These are phyloP conservation scores for Cercis canadensis DNA, from an alignment of 306 rosid species.

Conservation along the genomic window DNA sequence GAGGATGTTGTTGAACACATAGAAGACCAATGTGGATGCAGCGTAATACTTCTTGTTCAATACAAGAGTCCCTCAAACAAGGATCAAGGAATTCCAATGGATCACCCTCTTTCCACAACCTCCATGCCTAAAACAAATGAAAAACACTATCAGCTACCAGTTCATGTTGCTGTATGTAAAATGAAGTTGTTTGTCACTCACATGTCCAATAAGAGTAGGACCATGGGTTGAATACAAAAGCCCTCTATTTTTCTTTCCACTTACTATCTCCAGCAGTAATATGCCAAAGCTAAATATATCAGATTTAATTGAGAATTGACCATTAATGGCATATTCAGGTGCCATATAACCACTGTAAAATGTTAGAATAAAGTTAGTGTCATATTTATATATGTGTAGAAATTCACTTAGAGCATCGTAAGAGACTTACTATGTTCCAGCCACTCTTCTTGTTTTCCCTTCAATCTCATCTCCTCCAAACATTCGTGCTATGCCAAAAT, in stretches of 20 bases:
- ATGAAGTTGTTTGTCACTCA: constrained; percentile 22
- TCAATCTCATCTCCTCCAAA: constrained; percentile 30
- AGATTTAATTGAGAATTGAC: constrained; percentile 35
- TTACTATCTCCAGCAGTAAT: constrained; percentile 34
- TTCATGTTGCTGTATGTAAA: background rate
- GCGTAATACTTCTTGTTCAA: background rate
- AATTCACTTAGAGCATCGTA: background rate
- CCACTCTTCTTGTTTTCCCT: constrained; percentile 32
- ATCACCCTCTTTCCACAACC: background rate
- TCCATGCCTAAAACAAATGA: constrained; percentile 22
- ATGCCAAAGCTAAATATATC: constrained; percentile 39
- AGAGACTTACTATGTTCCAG: constrained; percentile 39
- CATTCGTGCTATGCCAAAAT: constrained; percentile 38
- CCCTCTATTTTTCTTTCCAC: constrained; percentile 37
- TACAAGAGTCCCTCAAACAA: background rate
- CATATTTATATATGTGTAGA: background rate
- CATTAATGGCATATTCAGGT: constrained; percentile 33
- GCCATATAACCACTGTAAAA: constrained; percentile 40
- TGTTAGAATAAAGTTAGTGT: background rate
- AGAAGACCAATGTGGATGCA: constrained; percentile 34
- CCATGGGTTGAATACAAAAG: background rate
- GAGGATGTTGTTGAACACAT: constrained; percentile 23
- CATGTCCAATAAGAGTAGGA: constrained; percentile 37
- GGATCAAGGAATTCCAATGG: constrained; percentile 8
- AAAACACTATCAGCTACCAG: background rate